Evolutionary conservation across 2,329 filamentous ascomycete genomes (phyloP), one percentile per base, ranked within the genome.

Genomic region (Cladosporium austrohemisphaericum): DNA sequence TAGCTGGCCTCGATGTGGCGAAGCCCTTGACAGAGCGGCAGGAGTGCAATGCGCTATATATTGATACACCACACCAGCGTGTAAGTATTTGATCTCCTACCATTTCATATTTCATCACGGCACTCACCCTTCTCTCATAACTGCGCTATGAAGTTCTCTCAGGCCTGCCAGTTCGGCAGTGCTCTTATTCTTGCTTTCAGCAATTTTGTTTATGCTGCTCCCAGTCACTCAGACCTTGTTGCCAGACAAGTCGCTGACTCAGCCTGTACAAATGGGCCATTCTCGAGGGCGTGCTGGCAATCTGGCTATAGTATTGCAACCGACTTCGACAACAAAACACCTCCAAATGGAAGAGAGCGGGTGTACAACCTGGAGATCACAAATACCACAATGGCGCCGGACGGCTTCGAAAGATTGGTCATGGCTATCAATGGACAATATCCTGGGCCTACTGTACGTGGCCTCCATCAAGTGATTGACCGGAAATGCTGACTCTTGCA

Each of bases 391-490:
- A 54, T 73, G 48, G 61, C 72, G 6, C 73, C 71, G 2, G 75
- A 77, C 61, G 75, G 75, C 4, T 62, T 71, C 18, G 57, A 65
- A 28, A 62, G 69, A 23, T 55, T 59, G 1, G 68, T 71, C 52
- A 53, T 68, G 20, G 57, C 71, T 1, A 60, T 76, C 53, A 76
- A 77, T 51, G 71, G 71, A 4, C 69, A 71, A 49, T 68, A 71
- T 52, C 73, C 71, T 16, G 72, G 73, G 6, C 73, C 74, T 4
- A 68, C 70, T 44, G n/a, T n/a, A n/a, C n/a, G n/a, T n/a, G n/a
- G n/a, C n/a, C n/a, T n/a, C n/a, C n/a, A n/a, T n/a, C n/a, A n/a
- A n/a, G n/a, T n/a, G n/a, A n/a, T n/a, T n/a, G n/a, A n/a, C n/a
- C n/a, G n/a, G n/a, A n/a, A n/a, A n/a, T n/a, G n/a, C n/a, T n/a